phyloP scores from a whole-genome alignment of 208 protist genomes.

The Polymyxa betae region DNA sequence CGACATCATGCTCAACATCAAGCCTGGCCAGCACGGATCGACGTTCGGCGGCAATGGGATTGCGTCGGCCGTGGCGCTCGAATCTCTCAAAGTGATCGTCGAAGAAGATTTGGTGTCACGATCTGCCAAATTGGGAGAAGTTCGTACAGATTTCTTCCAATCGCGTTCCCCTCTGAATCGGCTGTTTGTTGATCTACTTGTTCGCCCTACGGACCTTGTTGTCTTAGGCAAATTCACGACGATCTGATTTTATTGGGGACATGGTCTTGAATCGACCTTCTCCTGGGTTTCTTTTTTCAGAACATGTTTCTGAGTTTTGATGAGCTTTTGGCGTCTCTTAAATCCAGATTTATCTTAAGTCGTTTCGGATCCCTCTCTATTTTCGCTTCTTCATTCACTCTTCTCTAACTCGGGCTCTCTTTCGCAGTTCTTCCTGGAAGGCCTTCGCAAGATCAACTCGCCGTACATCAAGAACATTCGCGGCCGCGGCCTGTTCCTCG shows the following conservation, averaged over 20 bases:
- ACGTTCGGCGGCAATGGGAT: conserved; percentile 85
- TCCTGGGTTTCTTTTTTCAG: no score
- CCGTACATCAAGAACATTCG: conserved; percentile 74
- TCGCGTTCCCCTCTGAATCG: no score
- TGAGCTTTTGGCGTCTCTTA: no score
- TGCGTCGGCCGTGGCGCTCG: conserved; percentile 77
- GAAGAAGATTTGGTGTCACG: conserved; percentile 64
- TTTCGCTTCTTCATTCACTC: background rate
- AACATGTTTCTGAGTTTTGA: no score
- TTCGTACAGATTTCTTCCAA: no score
- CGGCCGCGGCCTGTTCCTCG: conserved; percentile 84
- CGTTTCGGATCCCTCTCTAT: background rate
- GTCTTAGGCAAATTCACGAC: no score
- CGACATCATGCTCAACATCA: conserved; percentile 82
- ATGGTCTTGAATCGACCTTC: no score
- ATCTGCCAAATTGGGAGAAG: conserved; percentile 56
- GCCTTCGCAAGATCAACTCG: background rate
- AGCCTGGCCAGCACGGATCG: conserved; percentile 78
- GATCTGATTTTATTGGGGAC: no score
- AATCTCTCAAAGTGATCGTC: conserved; percentile 73
- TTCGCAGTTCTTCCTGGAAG: conserved; percentile 9
- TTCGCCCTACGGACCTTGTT: no score
- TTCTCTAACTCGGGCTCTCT: no score
- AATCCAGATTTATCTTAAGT: no score
- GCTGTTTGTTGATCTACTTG: no score